Evolutionary conservation across 2,329 filamentous ascomycete species (phyloP).

Genomic region (Aureobasidium musti): DNA sequence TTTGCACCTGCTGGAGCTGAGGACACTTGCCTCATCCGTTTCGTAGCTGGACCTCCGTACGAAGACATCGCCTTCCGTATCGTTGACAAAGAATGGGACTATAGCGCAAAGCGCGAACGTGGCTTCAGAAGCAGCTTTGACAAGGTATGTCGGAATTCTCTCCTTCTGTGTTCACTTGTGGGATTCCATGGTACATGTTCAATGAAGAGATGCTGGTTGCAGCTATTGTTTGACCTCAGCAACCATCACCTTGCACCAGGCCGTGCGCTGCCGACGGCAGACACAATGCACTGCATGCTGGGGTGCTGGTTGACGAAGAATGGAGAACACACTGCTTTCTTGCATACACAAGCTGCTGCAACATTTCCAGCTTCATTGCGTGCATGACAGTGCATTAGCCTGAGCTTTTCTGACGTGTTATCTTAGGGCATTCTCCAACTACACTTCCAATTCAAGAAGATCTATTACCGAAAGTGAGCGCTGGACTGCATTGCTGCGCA

Average conservation of each 20-base stretch:
- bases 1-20: conserved; percentile 93
- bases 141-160: conserved; percentile 66
- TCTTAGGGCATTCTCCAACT: conserved; percentile 89
- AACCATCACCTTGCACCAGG: background rate
- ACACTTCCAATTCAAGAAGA: conserved; percentile 98
- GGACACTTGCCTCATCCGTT: conserved; percentile 94
- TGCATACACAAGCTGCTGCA: background rate
- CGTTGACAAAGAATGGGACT: conserved; percentile 99
- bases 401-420: conserved; percentile 18
- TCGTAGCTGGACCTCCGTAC: conserved; percentile 92
- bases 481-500: background rate
- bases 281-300: conserved; percentile 8
- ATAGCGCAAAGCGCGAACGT: conserved; percentile 89
- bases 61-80: conserved; percentile 97
- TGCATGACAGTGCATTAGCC: conserved; percentile 7
- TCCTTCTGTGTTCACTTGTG: background rate
- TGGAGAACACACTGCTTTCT: background rate
- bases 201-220: background rate
- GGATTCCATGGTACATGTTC: background rate
- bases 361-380: background rate
- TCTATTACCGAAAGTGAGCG: conserved; percentile 52
- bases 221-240: background rate
- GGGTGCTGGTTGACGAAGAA: background rate
- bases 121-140: conserved; percentile 97
- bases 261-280: background rate